Base-by-base conservation (phyloP, 768 basidiomycete genomes). In the Suillus bovinus region DNA sequence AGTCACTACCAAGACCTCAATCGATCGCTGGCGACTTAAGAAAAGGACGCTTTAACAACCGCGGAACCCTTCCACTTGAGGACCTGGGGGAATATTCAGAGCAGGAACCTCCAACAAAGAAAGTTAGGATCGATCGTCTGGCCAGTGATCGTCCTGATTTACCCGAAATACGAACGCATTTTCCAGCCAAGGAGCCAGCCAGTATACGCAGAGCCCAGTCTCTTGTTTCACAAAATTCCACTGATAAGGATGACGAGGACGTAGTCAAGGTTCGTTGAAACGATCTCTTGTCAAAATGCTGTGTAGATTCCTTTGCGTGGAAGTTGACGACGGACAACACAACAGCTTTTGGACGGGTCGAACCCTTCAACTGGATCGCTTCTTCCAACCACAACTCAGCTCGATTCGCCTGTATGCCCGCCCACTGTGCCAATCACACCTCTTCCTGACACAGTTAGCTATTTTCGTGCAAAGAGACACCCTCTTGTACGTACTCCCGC, bases 201-300 rank as follows among this genome's bases (percentile, higher is more conserved):
- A 81, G 81, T 60, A 22, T 80, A 13, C 74, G 81, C 42, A 74
- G 79, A 29, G 80, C 79, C 0, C 70, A 68, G 20, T 80, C 80
- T 3, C 60, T 82, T 53, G 70, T 71, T 20, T 78, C 80, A 5
- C 69, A 75, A 3, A 6, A 50, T 7, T 68, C 74, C 24, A 31
- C 70, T 62, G 20, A 60, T 39, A 33, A 29, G n/a, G 42, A 64
- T 27, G 39, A 62, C 10, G 67, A 68, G 59, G 59, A 59, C 62
- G 59, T 33, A 16, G 20, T 58, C 14, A 52, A 68, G 47, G 67
- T 63, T 52, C 54, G 68, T 44, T 11, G n/a, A 24, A n/a, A 5
- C 58, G 49, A 24, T 7, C 0, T 54, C 20, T 31, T 38, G 41
- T 33, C 20, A 13, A 42, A 24, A 29, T 2, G 0, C 0, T 14